Conservation (phyloP, 768 basidiomycete species). For the Boletus reticulatus region DNA sequence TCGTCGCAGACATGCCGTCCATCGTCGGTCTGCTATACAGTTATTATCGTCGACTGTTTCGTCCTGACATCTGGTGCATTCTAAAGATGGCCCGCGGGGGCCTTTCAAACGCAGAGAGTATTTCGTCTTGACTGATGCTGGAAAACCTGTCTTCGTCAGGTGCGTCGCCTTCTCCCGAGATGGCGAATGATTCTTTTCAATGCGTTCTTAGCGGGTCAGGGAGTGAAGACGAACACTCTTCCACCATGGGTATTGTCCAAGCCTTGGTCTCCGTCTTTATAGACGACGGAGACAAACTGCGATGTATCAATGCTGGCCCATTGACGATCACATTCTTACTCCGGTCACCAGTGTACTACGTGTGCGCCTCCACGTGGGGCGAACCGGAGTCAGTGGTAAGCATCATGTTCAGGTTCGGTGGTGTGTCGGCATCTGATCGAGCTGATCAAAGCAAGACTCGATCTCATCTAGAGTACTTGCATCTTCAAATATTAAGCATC, state of each 20-base stretch:
- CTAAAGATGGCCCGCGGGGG: constrained; percentile 14
- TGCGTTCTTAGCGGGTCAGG: constrained; percentile 43
- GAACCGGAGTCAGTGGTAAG: constrained; percentile 96
- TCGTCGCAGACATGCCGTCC: constrained; percentile 37
- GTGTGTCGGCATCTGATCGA: constrained; percentile 23
- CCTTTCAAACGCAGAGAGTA: constrained; percentile 66
- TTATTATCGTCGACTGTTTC: background rate
- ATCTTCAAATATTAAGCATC: constrained; percentile 90
- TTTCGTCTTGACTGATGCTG: constrained; percentile 91
- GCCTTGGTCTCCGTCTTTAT: constrained; percentile 95
- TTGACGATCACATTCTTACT: constrained; percentile 84
- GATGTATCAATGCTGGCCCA: constrained; percentile 82
- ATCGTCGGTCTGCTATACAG: constrained; percentile 16
- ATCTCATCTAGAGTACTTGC: constrained; percentile 91
- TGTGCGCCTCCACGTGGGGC: constrained; percentile 87
- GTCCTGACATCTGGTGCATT: background rate
- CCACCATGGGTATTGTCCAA: constrained; percentile 89
- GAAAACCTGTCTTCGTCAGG: constrained; percentile 97
- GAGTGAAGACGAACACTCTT: constrained; percentile 62
- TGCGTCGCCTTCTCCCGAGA: constrained; percentile 29
- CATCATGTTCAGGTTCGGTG: constrained; percentile 8
- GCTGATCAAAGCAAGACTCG: constrained; percentile 76
- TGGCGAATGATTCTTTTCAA: background rate
- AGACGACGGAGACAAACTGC: constrained; percentile 83
- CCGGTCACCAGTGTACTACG: constrained; percentile 87